phyloP scores from a whole-genome alignment of 2,329 filamentous ascomycete genomes.

The Passalora sequoiae region DNA sequence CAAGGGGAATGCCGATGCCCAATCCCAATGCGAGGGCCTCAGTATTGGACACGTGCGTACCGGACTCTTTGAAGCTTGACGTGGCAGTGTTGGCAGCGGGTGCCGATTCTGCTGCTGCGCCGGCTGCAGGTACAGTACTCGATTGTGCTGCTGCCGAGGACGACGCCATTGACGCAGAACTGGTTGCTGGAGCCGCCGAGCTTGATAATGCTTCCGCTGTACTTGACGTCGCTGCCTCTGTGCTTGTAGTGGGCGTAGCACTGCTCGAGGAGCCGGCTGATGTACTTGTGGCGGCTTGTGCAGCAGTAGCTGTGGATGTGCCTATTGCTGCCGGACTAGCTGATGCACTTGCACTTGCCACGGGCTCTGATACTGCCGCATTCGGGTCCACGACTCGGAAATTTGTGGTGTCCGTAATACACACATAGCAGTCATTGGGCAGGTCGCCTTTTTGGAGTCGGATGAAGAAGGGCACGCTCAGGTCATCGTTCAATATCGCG shows the following conservation, averaged over 20 bases:
- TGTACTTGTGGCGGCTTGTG: background rate
- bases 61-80: background rate
- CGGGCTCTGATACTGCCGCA: background rate
- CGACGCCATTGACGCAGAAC: background rate
- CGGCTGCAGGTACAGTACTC: background rate
- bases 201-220: background rate
- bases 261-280: background rate
- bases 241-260: background rate
- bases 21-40: constrained; percentile 3
- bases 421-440: constrained; percentile 15
- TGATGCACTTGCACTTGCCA: no score
- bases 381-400: constrained; percentile 7
- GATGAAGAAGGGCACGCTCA: constrained; percentile 11
- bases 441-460: constrained; percentile 18
- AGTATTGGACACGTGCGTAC: background rate
- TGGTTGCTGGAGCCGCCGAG: background rate
- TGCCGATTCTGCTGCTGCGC: background rate
- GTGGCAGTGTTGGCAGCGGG: background rate
- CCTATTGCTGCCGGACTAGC: background rate
- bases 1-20: constrained; percentile 9
- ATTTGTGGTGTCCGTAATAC: constrained; percentile 8
- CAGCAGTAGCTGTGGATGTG: background rate
- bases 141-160: background rate
- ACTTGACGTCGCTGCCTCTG: background rate
- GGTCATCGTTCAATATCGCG: constrained; percentile 2